Percentiles rank a stretch among this genome's conserved stretches.
These are phyloP conservation scores for Coelastrella sp. DNA, from an alignment of 139 green algal species.

Conservation along the genomic window DNA sequence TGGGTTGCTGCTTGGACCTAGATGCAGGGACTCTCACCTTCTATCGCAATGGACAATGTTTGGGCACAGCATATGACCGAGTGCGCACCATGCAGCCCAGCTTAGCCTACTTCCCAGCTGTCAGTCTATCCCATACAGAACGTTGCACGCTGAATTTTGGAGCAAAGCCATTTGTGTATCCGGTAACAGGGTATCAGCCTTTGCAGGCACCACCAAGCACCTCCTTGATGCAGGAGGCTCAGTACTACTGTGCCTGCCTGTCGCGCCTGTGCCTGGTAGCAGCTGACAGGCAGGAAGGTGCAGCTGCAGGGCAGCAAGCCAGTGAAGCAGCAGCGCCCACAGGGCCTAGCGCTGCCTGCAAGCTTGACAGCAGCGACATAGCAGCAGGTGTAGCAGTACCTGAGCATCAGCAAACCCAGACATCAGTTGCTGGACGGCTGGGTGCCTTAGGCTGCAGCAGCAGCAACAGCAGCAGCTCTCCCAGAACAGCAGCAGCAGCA, in stretches of 20 bases:
- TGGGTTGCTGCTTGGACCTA: constrained; percentile 90
- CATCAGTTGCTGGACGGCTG: constrained; percentile 7
- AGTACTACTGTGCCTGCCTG: constrained; percentile 73
- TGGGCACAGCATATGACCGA: constrained; percentile 85
- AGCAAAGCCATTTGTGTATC: constrained; percentile 76
- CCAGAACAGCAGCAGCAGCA: constrained; percentile 26
- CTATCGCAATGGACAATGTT: constrained; percentile 80
- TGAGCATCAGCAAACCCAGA: background rate
- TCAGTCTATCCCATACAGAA: constrained; percentile 82
- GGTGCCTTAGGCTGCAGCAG: background rate
- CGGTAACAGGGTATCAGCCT: constrained; percentile 76
- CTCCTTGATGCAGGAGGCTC: background rate
- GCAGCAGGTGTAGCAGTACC: background rate
- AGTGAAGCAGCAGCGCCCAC: background rate
- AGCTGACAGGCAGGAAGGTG: background rate
- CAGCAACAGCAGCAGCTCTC: background rate
- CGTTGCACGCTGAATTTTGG: constrained; percentile 88
- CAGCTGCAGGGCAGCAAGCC: constrained; percentile 10
- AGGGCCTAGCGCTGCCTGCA: background rate
- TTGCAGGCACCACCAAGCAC: constrained; percentile 67
- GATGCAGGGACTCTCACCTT: constrained; percentile 79
- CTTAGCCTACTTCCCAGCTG: constrained; percentile 88
- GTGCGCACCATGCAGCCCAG: constrained; percentile 67
- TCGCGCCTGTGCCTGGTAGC: constrained; percentile 61
- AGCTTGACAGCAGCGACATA: constrained; percentile 12